A percentile compares a stretch with the other conserved stretches of the same genome.
Conservation (phyloP, 106 monocot species). For the Apostasia ramifera region DNA sequence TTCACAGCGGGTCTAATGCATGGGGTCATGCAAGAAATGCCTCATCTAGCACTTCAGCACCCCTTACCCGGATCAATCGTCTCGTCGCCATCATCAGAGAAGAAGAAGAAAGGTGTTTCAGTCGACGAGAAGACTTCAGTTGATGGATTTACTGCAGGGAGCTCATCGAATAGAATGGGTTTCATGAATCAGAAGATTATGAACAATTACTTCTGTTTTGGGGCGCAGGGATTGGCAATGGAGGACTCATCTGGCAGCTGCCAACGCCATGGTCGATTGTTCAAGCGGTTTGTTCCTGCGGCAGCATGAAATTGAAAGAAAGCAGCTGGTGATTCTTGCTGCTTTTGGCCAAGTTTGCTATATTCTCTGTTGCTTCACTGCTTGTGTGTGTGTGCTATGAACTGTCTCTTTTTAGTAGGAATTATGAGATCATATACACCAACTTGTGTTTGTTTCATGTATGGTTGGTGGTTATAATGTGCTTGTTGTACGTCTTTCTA, state of each 20-base stretch:
- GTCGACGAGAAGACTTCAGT: slow-evolving; percentile 27
- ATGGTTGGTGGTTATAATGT: too few species aligned
- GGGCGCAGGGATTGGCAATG: slow-evolving; percentile 42
- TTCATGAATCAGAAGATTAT: slow-evolving; percentile 32
- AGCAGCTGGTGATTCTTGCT: background rate
- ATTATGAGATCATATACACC: too few species aligned
- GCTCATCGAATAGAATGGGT: slow-evolving; percentile 13
- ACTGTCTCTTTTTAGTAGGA: too few species aligned
- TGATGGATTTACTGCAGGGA: slow-evolving; percentile 14
- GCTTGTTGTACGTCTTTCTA: too few species aligned
- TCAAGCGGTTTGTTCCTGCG: slow-evolving; percentile 32
- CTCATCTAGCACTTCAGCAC: slow-evolving; percentile 30
- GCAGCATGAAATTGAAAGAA: slow-evolving; percentile 25
- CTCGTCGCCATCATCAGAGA: slow-evolving; percentile 23
- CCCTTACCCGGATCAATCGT: slow-evolving; percentile 14
- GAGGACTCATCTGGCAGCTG: slow-evolving; percentile 22
- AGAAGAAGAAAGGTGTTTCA: slow-evolving; percentile 20
- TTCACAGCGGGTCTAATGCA: slow-evolving; percentile 56
- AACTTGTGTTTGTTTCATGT: too few species aligned
- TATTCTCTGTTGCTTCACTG: too few species aligned
- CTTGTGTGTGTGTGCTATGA: too few species aligned
- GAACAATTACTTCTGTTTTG: slow-evolving; percentile 77
- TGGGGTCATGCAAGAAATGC: slow-evolving; percentile 69
- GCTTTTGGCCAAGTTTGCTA: too few species aligned
- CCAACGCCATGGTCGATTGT: slow-evolving; percentile 19